Percentiles rank a stretch among this genome's conserved stretches.
phyloP scores from a whole-genome alignment of 2,329 filamentous ascomycete genomes.

The Aspergillus transmontanensis region DNA sequence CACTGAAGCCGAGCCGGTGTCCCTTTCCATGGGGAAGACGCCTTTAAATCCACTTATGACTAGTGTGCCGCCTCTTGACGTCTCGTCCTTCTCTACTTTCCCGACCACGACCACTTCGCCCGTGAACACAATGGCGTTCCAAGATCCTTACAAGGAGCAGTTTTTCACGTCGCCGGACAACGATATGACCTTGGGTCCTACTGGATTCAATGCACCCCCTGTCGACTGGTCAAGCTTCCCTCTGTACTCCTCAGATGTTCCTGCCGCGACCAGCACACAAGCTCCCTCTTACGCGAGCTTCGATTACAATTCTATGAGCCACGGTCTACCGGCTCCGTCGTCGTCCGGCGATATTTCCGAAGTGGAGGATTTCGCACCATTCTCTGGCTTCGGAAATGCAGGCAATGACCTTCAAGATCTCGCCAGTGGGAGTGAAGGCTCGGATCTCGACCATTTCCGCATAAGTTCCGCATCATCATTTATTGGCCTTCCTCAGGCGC shows the following conservation, averaged over 20 bases:
- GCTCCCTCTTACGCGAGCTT: slow-evolving; percentile 50
- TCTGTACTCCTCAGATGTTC: slow-evolving; percentile 40
- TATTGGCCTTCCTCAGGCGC: slow-evolving; percentile 44
- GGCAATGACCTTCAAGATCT: slow-evolving; percentile 40
- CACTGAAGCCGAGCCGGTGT: slow-evolving; percentile 24
- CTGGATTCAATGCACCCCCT: slow-evolving; percentile 43
- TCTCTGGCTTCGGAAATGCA: slow-evolving; percentile 32
- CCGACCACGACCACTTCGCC: slow-evolving; percentile 36
- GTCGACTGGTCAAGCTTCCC: slow-evolving; percentile 54
- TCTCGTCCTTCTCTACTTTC: slow-evolving; percentile 41
- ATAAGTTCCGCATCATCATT: slow-evolving; percentile 48
- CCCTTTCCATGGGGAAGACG: slow-evolving; percentile 32
- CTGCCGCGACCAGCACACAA: slow-evolving; percentile 45
- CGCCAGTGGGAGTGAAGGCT: slow-evolving; percentile 45
- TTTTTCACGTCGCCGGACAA: slow-evolving; percentile 49
- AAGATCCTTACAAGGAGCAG: slow-evolving; percentile 40
- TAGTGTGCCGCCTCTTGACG: slow-evolving; percentile 41
- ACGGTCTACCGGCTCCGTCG: slow-evolving; percentile 44
- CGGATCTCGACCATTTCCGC: slow-evolving; percentile 44
- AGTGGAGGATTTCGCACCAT: slow-evolving; percentile 46
- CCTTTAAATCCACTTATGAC: slow-evolving; percentile 37
- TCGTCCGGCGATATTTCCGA: slow-evolving; percentile 55
- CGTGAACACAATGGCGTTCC: slow-evolving; percentile 38
- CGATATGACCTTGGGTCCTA: slow-evolving; percentile 42
- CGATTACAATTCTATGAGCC: slow-evolving; percentile 44